Base-by-base conservation (phyloP, 306 rosid genomes). In the Cicer arietinum region DNA sequence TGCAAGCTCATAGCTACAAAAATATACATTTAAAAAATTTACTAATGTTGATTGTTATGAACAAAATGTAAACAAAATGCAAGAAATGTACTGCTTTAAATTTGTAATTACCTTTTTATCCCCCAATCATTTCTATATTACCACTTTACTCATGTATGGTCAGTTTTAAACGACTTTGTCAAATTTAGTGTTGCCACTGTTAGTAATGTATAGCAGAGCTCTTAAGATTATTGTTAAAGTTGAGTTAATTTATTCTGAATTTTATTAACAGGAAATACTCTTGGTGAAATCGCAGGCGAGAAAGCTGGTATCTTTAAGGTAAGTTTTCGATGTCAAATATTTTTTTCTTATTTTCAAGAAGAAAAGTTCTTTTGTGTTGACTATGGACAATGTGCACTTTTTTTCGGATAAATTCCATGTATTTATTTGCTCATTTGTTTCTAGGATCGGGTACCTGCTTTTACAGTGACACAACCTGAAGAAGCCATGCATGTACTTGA, bases 261-360 rank as follows among this genome's bases (percentile, higher is more conserved):
- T 30, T 30, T 30, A 30, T 65, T 71, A 48, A 66, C 76, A 95
- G 98, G 98, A 76, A 84, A 92, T 84, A 92, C 98, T 54, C 88
- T 95, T 10, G 96, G 93, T 71, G 92, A 84, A 84, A 92, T 95
- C 78, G 97, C 99, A 7, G 94, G 96, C 75, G 99, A 95, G 91
- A 95, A 95, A 86, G 99, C 99, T 71, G 97, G 99, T 80, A 92
- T 95, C 75, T 88, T 95, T 83, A 95, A 95, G 98, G 99, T 95
- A 6, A 72, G 70, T 10, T 67, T 50, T 71, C 76, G 37, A 18
- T 75, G 47, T 61, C 35, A 11, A 73, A 12, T 30, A 22, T 3
- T 68, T 53, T 67, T 46, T 50, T 10, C 8, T 58, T 69, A 25
- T 75, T 61, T 52, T 69, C 37, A 20, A 45, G 57, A 51, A 53